These are phyloP conservation scores for Amanita pseudoporphyria DNA, from an alignment of 768 basidiomycete species.

Conservation along the genomic window DNA sequence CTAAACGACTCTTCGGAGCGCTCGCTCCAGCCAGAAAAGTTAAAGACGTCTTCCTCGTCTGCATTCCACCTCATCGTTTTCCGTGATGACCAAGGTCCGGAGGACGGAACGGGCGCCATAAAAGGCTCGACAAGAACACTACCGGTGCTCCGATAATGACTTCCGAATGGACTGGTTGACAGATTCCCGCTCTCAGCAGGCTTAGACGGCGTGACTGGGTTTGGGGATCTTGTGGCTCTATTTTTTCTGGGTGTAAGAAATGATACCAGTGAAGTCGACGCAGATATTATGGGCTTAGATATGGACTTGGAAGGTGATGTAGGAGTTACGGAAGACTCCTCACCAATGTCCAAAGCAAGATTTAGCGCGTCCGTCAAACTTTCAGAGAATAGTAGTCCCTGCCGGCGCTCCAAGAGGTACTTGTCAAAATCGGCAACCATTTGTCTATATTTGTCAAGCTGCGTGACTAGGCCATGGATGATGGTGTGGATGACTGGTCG, in stretches of 20 bases:
- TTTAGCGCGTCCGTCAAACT: slow-evolving; percentile 85
- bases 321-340: slow-evolving; percentile 27
- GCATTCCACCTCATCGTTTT: slow-evolving; percentile 40
- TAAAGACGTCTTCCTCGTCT: slow-evolving; percentile 69
- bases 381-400: slow-evolving; percentile 85
- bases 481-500: slow-evolving; percentile 77
- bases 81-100: slow-evolving; percentile 56
- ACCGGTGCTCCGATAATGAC: slow-evolving; percentile 75
- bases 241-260: slow-evolving; percentile 74
- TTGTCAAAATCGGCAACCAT: slow-evolving; percentile 74
- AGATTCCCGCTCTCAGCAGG: slow-evolving; percentile 28
- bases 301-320: slow-evolving; percentile 26
- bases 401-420: slow-evolving; percentile 76
- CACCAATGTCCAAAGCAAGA: slow-evolving; percentile 54
- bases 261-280: slow-evolving; percentile 58
- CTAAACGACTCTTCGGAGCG: slow-evolving; percentile 8
- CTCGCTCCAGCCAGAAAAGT: slow-evolving; percentile 38
- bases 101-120: slow-evolving; percentile 45
- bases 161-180: slow-evolving; percentile 70
- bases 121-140: slow-evolving; percentile 66
- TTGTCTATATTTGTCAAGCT: slow-evolving; percentile 73
- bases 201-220: slow-evolving; percentile 32
- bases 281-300: slow-evolving; percentile 41
- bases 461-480: slow-evolving; percentile 69
- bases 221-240: slow-evolving; percentile 28